These are phyloP conservation scores for Durusdinium trenchii DNA, from an alignment of 73 alveolate genomes.

Conservation along the genomic window DNA sequence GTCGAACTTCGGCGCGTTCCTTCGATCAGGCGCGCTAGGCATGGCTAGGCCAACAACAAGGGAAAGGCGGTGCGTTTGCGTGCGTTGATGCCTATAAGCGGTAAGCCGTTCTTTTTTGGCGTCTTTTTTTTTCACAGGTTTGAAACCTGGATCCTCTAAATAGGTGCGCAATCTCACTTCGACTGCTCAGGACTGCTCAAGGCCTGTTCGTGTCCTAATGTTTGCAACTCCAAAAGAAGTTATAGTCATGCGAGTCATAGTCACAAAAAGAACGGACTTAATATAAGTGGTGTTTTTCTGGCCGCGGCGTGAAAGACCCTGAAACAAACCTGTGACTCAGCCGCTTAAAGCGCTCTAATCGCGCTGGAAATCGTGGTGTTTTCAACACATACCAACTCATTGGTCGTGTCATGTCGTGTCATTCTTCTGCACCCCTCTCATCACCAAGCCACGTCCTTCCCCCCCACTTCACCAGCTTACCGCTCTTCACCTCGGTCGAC, in stretches of 20 bases:
- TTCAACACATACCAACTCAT: neutral
- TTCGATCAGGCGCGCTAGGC: neutral
- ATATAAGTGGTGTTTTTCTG: neutral
- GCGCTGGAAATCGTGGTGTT: no score
- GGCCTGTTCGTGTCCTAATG: no score
- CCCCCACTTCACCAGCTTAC: slow-evolving; percentile 24
- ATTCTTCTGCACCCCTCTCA: neutral
- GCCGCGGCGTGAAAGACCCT: neutral
- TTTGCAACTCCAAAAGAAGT: no score
- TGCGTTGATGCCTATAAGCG: neutral
- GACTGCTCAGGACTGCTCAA: no score
- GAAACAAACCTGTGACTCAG: neutral
- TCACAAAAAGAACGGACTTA: no score
- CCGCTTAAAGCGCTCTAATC: no score
- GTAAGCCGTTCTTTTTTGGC: neutral
- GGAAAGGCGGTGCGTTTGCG: neutral
- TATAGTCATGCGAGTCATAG: no score
- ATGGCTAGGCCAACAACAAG: neutral
- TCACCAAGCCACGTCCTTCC: neutral
- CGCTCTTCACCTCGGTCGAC: neutral
- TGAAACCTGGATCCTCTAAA: neutral
- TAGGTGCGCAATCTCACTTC: neutral
- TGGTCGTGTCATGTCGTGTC: neutral
- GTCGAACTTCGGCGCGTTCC: no score
- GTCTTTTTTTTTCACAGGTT: neutral